Evolutionary conservation across 257 asterid genomes (phyloP).

Genomic region (Cordia subcordata): DNA sequence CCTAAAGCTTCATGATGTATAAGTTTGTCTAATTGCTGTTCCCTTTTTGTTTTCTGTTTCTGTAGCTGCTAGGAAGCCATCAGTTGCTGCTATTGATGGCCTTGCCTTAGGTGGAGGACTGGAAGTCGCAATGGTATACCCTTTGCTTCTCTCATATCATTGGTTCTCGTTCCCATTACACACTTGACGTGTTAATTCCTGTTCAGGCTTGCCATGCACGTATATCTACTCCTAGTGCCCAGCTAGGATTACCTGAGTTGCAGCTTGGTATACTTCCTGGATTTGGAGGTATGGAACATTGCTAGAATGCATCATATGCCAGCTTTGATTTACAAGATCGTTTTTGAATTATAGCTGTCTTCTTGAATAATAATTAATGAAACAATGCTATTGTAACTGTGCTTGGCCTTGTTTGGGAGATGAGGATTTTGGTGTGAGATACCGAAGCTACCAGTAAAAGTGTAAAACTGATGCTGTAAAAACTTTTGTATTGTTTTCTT

Average conservation of each 20-base stretch:
- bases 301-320: not conserved
- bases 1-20: not conserved
- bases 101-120: constrained; percentile 99
- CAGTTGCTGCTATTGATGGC: constrained; percentile 98
- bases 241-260: constrained; percentile 92
- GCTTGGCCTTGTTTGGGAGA: no score
- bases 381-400: no score
- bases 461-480: not conserved
- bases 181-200: constrained; percentile 17
- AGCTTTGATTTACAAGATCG: no score
- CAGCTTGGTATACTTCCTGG: constrained; percentile 98
- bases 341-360: no score
- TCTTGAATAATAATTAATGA: no score
- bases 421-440: not conserved
- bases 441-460: no score
- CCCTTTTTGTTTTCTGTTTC: constrained; percentile 7
- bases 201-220: constrained; percentile 98
- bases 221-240: constrained; percentile 74
- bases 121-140: constrained; percentile 89
- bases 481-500: not conserved
- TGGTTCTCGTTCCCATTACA: not conserved
- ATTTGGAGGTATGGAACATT: constrained; percentile 68
- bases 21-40: not conserved
- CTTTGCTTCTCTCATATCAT: constrained; percentile 2
- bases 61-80: constrained; percentile 82